phyloP scores from a whole-genome alignment of 805 yeast species.

The Cyberlindnera maritima region DNA sequence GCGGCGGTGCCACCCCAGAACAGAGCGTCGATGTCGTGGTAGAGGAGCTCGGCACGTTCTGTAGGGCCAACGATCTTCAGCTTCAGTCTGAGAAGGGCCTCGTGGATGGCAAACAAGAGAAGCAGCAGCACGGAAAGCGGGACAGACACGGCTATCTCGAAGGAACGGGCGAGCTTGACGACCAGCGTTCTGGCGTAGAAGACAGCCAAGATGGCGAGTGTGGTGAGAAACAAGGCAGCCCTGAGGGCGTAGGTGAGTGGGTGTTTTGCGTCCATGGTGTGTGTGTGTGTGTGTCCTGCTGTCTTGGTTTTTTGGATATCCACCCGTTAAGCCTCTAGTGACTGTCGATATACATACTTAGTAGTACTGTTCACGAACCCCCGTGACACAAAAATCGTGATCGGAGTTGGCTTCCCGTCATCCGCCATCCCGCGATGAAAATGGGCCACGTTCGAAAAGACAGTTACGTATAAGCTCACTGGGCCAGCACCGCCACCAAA shows the following conservation, averaged over 20 bases:
- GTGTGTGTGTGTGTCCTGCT: no score
- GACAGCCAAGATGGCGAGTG: not conserved
- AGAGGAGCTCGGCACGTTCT: not conserved
- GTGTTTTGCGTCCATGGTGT: not conserved
- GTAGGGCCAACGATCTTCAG: not conserved
- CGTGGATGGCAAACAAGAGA: constrained; percentile 2
- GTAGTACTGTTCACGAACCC: no score
- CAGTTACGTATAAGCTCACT: no score
- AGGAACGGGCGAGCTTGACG: not conserved
- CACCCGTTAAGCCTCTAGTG: no score
- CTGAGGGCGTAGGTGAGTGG: not conserved
- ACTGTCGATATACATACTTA: no score
- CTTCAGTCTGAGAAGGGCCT: constrained; percentile 1
- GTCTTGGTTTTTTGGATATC: no score
- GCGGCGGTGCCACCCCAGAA: constrained; percentile 2
- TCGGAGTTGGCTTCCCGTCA: not conserved
- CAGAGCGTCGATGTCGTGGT: not conserved
- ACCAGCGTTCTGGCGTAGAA: not conserved
- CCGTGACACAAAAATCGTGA: not conserved
- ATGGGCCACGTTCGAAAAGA: not conserved
- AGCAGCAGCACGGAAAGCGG: constrained; percentile 7
- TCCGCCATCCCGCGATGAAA: not conserved
- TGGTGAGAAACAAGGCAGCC: not conserved
- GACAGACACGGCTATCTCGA: constrained; percentile 1
- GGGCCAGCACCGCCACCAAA: no score